Percentiles rank a stretch among this genome's conserved stretches.
Conservation (phyloP, 768 basidiomycete genomes). For the Tephrocybe sp. region DNA sequence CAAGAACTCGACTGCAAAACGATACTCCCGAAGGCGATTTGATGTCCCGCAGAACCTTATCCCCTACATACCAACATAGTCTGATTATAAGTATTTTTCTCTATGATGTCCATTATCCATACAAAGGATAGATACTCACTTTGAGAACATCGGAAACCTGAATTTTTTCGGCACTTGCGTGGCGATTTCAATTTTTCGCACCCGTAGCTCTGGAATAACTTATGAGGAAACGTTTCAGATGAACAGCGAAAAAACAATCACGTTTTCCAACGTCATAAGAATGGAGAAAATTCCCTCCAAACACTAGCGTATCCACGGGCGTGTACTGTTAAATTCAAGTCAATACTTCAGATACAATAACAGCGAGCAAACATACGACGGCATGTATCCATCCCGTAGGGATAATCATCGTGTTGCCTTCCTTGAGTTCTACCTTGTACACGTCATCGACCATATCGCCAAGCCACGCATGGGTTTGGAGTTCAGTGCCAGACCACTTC, state of each 20-base stretch:
- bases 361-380: conserved; percentile 63
- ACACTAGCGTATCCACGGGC: conserved; percentile 88
- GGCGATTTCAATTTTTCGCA: conserved; percentile 88
- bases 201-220: conserved; percentile 65
- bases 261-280: conserved; percentile 87
- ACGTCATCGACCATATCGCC: conserved; percentile 94
- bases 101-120: neutral
- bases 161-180: conserved; percentile 94
- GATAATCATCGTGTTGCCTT: conserved; percentile 90
- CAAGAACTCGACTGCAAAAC: conserved; percentile 54
- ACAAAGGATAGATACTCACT: conserved; percentile 36
- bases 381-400: conserved; percentile 98
- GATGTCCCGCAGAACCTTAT: conserved; percentile 74
- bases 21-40: conserved; percentile 39
- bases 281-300: conserved; percentile 97
- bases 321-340: conserved; percentile 63
- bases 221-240: neutral
- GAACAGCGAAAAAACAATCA: conserved; percentile 34
- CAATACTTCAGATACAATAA: neutral
- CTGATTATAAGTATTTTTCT: conserved; percentile 32
- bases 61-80: conserved; percentile 89
- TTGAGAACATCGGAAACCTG: conserved; percentile 79
- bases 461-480: conserved; percentile 86
- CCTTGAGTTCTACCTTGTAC: conserved; percentile 70
- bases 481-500: conserved; percentile 89